These are phyloP conservation scores for Furculomyces boomerangus DNA, from an alignment of 371 early-diverging fungal species.

Conservation along the genomic window DNA sequence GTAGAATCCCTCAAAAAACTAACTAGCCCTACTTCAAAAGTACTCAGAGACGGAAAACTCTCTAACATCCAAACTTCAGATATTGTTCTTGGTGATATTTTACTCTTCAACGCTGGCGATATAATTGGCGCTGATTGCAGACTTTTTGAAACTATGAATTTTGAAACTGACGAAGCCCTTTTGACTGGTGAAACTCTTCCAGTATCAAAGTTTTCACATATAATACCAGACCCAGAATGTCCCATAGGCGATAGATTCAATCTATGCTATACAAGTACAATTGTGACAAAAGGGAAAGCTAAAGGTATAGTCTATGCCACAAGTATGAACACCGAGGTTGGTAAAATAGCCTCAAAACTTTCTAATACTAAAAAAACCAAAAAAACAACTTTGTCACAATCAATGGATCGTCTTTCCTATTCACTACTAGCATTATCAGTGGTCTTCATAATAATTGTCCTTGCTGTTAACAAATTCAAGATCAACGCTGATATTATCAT, in stretches of 20 bases:
- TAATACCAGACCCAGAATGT: slow-evolving; percentile 25
- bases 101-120: slow-evolving; percentile 70
- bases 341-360: slow-evolving; percentile 69
- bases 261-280: slow-evolving; percentile 34
- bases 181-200: slow-evolving; percentile 72
- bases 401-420: slow-evolving; percentile 47
- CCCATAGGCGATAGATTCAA: slow-evolving; percentile 36
- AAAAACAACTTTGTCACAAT: slow-evolving; percentile 55
- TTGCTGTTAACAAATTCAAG: slow-evolving; percentile 36
- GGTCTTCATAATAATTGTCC: slow-evolving; percentile 45
- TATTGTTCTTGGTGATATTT: slow-evolving; percentile 73
- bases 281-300: slow-evolving; percentile 38
- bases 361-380: slow-evolving; percentile 38
- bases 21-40: slow-evolving; percentile 51
- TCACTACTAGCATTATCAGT: slow-evolving; percentile 44
- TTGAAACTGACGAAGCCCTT: slow-evolving; percentile 67
- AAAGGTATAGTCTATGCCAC: slow-evolving; percentile 51
- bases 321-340: slow-evolving; percentile 80
- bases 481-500: slow-evolving; percentile 33
- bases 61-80: slow-evolving; percentile 40
- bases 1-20: slow-evolving; percentile 67
- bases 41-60: slow-evolving; percentile 57
- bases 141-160: slow-evolving; percentile 56
- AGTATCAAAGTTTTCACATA: slow-evolving; percentile 32
- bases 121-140: slow-evolving; percentile 74